phyloP scores from a whole-genome alignment of 768 basidiomycete species.

The Tylopilus vinaceipallidus region DNA sequence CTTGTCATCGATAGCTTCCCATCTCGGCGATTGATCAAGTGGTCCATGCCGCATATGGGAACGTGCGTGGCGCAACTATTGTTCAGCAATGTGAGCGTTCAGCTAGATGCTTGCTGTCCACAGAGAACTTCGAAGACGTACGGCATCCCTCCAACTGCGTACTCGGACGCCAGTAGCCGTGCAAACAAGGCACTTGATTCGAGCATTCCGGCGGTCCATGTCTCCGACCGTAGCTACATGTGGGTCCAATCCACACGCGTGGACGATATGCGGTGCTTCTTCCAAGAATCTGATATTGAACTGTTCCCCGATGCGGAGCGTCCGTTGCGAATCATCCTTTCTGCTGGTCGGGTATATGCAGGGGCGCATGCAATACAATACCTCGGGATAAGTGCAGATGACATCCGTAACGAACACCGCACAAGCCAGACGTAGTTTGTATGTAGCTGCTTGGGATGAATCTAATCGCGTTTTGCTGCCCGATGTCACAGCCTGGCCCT shows the following conservation, averaged over 20 bases:
- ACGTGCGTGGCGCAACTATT: too few relatives aligned
- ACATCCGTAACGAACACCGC: neutral
- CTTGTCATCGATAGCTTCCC: too few relatives aligned
- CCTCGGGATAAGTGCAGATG: neutral
- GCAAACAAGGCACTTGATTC: neutral
- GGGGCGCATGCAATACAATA: neutral
- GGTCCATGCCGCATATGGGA: too few relatives aligned
- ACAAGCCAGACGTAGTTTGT: neutral
- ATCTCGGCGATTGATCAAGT: too few relatives aligned
- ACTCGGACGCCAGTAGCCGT: too few relatives aligned
- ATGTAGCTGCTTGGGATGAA: neutral
- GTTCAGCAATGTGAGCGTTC: too few relatives aligned
- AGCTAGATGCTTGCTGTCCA: too few relatives aligned
- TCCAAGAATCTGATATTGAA: neutral
- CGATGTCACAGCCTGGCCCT: neutral
- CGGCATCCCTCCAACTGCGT: constrained; percentile 1
- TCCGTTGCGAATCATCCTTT: too few relatives aligned
- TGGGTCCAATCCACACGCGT: constrained; percentile 3
- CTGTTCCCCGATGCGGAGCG: neutral
- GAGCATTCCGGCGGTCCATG: constrained; percentile 1
- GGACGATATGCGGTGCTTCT: neutral
- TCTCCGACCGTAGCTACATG: neutral
- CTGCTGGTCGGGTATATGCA: too few relatives aligned
- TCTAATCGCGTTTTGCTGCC: neutral
- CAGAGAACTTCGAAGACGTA: neutral